Evolutionary conservation across 2,329 filamentous ascomycete genomes (phyloP), one percentile per base, ranked within the genome.

Genomic region (Madurella fahalii): DNA sequence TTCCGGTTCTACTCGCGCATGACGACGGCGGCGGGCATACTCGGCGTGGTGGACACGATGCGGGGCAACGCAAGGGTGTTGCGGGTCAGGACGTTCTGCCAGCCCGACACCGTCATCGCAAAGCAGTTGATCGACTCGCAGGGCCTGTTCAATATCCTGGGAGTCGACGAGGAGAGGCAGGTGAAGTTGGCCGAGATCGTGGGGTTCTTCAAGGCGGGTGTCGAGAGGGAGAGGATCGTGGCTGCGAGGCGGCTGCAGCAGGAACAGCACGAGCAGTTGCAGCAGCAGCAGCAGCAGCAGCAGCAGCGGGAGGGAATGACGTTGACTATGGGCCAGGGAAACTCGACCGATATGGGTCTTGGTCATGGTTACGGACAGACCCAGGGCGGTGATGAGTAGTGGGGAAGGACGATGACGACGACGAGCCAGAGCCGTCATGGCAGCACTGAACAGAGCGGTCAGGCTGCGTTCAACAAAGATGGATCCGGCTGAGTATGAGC

Each of bases 91-190:
- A 83, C 80, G 0, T 81, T 77, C 58, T 83, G 80, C 64, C 77
- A 82, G 60, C 80, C 81, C 0, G 81, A 84, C 62, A 72, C 76
- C 0, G 79, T 81, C 20, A 73, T 83, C 51, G 78, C 78, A 4
- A 83, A 82, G 71, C 80, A 83, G 63, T 68, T 84, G 7, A 67
- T 80, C 2, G 80, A 84, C 58, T 63, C 77, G 0, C 77, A 80
- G 68, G 72, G 71, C 9, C 65, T 83, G 2, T 73, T 81, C 57
- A 73, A 76, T 56, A 66, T 82, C 16, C 65, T 83, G 4, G 77
- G 77, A 12, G 73, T 71, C 20, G 63, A 71, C 0, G 72, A 77
- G 41, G 50, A 65, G 5, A 69, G 75, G 50, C 77, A 80, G 61
- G 63, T 73, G 40, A 71, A 75, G 40, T 67, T 83, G 5, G 72